phyloP scores from a whole-genome alignment of 2,329 filamentous ascomycete genomes.

The Beauveria sp. region DNA sequence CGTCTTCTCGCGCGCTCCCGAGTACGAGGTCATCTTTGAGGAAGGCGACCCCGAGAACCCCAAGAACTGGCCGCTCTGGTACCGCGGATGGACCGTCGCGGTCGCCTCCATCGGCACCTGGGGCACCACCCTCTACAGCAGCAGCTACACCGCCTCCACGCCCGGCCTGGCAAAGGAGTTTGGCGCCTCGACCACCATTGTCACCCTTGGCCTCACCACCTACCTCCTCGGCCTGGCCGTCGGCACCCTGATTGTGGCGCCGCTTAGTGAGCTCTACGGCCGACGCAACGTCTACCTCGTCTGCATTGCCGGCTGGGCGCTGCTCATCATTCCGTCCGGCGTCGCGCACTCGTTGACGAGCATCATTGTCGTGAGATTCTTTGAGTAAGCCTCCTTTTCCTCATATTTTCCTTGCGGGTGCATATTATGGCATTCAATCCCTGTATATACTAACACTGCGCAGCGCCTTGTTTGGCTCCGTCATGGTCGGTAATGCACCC shows the following conservation, averaged over 20 bases:
- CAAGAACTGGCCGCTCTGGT: constrained; percentile 55
- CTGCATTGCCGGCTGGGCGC: constrained; percentile 54
- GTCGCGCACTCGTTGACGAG: constrained; percentile 59
- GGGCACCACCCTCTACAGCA: constrained; percentile 63
- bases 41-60: constrained; percentile 57
- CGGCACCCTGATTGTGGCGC: constrained; percentile 66
- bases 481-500: constrained; percentile 76
- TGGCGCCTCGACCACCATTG: constrained; percentile 47
- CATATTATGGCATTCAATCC: too few species aligned
- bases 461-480: constrained; percentile 51
- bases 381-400: constrained; percentile 44
- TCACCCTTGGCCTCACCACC: constrained; percentile 68
- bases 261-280: constrained; percentile 64
- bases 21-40: constrained; percentile 68
- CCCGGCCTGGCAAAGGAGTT: constrained; percentile 64
- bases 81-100: constrained; percentile 35
- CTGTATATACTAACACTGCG: neutral
- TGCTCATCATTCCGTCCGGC: constrained; percentile 66
- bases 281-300: constrained; percentile 61
- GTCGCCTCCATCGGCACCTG: constrained; percentile 39
- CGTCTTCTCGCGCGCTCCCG: constrained; percentile 38
- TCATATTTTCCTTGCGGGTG: neutral
- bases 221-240: constrained; percentile 69
- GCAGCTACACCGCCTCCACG: constrained; percentile 67
- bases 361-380: constrained; percentile 66